phyloP scores from a whole-genome alignment of 2,329 filamentous ascomycete species.

The Boeremia exigua region DNA sequence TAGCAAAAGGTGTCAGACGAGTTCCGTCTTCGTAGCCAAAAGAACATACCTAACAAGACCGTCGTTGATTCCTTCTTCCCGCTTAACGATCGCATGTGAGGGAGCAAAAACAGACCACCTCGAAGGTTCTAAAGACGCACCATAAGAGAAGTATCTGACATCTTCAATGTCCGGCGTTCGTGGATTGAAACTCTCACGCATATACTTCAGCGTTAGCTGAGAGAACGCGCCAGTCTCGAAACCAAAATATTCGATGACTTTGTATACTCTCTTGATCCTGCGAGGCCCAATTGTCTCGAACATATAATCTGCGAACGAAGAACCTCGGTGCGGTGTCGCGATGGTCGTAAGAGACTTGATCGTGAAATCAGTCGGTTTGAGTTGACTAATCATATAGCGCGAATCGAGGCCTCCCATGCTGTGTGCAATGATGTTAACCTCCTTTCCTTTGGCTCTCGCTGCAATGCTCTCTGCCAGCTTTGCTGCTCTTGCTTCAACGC shows the following conservation, averaged over 20 bases:
- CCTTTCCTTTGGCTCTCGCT: slow-evolving; percentile 59
- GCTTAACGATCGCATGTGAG: slow-evolving; percentile 61
- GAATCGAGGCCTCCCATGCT: slow-evolving; percentile 67
- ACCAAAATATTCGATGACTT: slow-evolving; percentile 59
- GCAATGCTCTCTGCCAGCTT: slow-evolving; percentile 62
- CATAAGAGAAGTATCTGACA: slow-evolving; percentile 69
- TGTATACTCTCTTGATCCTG: slow-evolving; percentile 62
- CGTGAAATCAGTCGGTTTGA: slow-evolving; percentile 70
- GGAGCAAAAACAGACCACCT: slow-evolving; percentile 64
- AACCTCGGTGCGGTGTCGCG: slow-evolving; percentile 66
- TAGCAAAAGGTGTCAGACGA: slow-evolving; percentile 12
- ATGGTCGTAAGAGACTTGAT: slow-evolving; percentile 73
- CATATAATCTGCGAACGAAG: slow-evolving; percentile 67
- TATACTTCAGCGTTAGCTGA: slow-evolving; percentile 66
- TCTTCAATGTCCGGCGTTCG: slow-evolving; percentile 61
- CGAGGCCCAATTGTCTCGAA: slow-evolving; percentile 64
- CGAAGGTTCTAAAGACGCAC: slow-evolving; percentile 62
- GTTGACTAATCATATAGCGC: slow-evolving; percentile 67
- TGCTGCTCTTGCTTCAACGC: slow-evolving; percentile 64
- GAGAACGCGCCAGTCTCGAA: slow-evolving; percentile 66
- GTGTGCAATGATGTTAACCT: slow-evolving; percentile 72
- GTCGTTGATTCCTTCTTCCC: slow-evolving; percentile 65
- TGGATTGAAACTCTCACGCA: slow-evolving; percentile 65
- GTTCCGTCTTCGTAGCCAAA: no score
- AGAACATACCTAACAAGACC: slow-evolving; percentile 61